These are phyloP conservation scores for Talaromyces marneffei DNA, from an alignment of 2,329 filamentous ascomycete genomes.

Conservation along the genomic window DNA sequence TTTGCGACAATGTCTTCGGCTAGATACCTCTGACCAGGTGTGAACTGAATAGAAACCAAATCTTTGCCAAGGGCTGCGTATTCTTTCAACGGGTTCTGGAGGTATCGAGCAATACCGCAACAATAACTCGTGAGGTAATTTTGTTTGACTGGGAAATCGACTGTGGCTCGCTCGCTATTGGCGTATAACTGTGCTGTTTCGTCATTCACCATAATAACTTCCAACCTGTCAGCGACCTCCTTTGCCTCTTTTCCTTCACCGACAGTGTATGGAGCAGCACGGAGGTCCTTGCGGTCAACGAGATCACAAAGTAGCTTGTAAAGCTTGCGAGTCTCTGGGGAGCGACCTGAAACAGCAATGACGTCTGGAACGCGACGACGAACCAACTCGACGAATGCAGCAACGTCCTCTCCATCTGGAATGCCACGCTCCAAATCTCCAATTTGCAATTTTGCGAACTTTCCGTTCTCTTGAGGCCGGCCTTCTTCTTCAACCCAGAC, in stretches of 20 bases:
- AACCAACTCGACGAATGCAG: constrained; percentile 71
- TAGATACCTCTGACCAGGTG: constrained; percentile 81
- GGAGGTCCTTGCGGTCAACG: constrained; percentile 69
- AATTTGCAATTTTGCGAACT: constrained; percentile 68
- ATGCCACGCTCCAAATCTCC: constrained; percentile 62
- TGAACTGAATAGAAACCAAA: constrained; percentile 78
- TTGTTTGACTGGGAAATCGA: constrained; percentile 70
- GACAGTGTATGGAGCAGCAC: constrained; percentile 76
- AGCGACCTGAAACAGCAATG: constrained; percentile 81
- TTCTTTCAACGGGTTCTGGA: constrained; percentile 94
- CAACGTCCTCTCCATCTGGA: constrained; percentile 59
- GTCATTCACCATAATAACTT: constrained; percentile 89
- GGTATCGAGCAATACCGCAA: constrained; percentile 78
- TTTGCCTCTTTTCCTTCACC: constrained; percentile 70
- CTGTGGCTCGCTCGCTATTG: constrained; percentile 70
- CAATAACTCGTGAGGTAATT: constrained; percentile 80
- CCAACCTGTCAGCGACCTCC: constrained; percentile 70
- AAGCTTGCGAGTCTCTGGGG: constrained; percentile 76
- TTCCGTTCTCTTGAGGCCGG: constrained; percentile 80
- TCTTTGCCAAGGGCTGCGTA: constrained; percentile 90
- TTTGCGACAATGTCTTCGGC: constrained; percentile 81
- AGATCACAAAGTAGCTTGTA: constrained; percentile 75
- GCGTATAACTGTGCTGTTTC: constrained; percentile 97
- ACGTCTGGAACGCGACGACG: constrained; percentile 80
- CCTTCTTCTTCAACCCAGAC: constrained; percentile 92